Percentiles rank a stretch among this genome's conserved stretches.
These are phyloP conservation scores for Scytalidium lignicola DNA, from an alignment of 2,329 filamentous ascomycete species.

Conservation along the genomic window DNA sequence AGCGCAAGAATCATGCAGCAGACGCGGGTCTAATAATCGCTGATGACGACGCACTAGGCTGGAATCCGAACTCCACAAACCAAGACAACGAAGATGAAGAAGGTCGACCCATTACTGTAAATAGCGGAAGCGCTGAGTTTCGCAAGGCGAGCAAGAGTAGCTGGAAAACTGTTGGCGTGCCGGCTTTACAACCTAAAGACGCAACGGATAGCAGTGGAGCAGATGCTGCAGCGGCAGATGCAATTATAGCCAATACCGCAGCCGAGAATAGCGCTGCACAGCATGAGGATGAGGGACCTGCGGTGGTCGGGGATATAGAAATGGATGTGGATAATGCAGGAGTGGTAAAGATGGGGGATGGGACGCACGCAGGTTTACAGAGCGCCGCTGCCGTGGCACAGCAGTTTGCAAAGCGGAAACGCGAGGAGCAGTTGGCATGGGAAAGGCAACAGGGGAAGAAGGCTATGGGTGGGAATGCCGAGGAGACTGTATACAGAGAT, in stretches of 20 bases:
- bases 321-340: conserved; percentile 46
- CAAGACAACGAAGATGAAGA: conserved; percentile 46
- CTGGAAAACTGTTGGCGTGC: conserved; percentile 66
- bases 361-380: conserved; percentile 82
- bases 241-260: conserved; percentile 68
- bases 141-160: conserved; percentile 70
- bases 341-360: conserved; percentile 73
- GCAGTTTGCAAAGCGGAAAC: conserved; percentile 60
- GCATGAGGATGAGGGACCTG: conserved; percentile 44
- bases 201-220: conserved; percentile 21
- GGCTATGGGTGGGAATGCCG: conserved; percentile 36
- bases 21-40: conserved; percentile 55
- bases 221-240: conserved; percentile 65
- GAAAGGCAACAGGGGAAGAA: conserved; percentile 35
- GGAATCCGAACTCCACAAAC: conserved; percentile 35
- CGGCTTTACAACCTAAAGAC: conserved; percentile 28
- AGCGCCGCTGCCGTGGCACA: conserved; percentile 72
- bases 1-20: conserved; percentile 46
- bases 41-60: conserved; percentile 52
- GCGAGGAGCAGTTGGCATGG: conserved; percentile 54
- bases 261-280: conserved; percentile 55
- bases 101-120: conserved; percentile 42
- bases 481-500: conserved; percentile 92
- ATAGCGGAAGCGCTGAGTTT: conserved; percentile 52
- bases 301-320: conserved; percentile 10